Conservation (phyloP, 2,329 filamentous ascomycete genomes). For the Westerdykella aurantiaca region DNA sequence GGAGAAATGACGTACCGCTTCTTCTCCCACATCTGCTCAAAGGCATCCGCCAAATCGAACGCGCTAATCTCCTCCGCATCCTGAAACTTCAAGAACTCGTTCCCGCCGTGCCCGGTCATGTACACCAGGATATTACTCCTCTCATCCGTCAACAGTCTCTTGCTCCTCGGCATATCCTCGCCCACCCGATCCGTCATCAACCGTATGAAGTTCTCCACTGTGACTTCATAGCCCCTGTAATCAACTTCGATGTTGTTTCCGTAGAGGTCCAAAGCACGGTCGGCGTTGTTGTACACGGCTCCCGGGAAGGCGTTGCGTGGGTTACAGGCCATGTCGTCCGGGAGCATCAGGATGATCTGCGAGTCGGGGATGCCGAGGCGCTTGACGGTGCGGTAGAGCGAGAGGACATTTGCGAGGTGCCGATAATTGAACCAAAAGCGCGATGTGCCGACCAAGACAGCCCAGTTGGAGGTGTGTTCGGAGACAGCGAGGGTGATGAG, state of each 20-base stretch:
- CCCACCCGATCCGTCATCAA: conserved; percentile 90
- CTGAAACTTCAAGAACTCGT: conserved; percentile 97
- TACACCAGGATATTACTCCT: conserved; percentile 96
- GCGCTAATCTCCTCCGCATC: conserved; percentile 96
- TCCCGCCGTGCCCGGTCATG: conserved; percentile 97
- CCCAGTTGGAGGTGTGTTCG: conserved; percentile 98
- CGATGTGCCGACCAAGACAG: conserved; percentile 95
- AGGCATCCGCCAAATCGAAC: conserved; percentile 92
- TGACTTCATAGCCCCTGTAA: conserved; percentile 96
- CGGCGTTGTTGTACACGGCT: conserved; percentile 96
- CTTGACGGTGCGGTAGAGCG: conserved; percentile 96
- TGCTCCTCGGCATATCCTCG: conserved; percentile 90
- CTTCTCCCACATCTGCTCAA: conserved; percentile 99
- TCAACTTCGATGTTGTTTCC: conserved; percentile 99
- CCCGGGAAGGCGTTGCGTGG: conserved; percentile 96
- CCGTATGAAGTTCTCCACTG: conserved; percentile 96
- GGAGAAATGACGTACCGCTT: conserved; percentile 58
- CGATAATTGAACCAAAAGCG: conserved; percentile 99
- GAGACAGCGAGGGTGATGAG: conserved; percentile 45
- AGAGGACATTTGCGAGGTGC: conserved; percentile 94
- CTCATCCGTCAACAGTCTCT: conserved; percentile 88
- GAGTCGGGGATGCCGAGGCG: conserved; percentile 95
- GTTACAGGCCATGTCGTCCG: conserved; percentile 99
- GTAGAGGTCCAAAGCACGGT: conserved; percentile 91
- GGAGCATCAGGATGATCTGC: conserved; percentile 99